Evolutionary conservation across 768 basidiomycete species (phyloP), one percentile per base, ranked within the genome.

Genomic region (Fomitopsis serialis): DNA sequence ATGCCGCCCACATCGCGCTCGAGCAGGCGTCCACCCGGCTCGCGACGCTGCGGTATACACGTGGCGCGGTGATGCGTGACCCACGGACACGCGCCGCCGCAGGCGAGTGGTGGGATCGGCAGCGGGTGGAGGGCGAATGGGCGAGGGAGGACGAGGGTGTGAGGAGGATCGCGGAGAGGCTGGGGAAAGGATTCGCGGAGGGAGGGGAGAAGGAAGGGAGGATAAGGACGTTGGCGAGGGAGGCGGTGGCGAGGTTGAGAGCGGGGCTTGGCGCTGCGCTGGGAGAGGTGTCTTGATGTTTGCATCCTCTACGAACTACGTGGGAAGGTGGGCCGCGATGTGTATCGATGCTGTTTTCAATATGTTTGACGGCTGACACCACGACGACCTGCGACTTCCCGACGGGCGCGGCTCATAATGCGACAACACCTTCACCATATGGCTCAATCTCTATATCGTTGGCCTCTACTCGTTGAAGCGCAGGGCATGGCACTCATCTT

Each of bases 51-150:
- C 80, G 80, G 60, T 79, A 82, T 59, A 70, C 77, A 2, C 77
- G 74, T 42, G 82, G 78, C 36, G 79, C 84, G 2, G 68, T 80
- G 24, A 73, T 82, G 75, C 79, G 87, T 32, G 61, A 72, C 6
- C 77, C 78, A 1, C 64, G 67, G 25, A 69, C 81, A 12, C 76
- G 80, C 9, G 69, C 68, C 10, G 75, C 74, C n/a, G 73, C 78
- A 0, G 63, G 61, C 1, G 66, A 67, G 48, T 87, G 81, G 76
- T 89, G 87, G 87, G 68, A 69, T 3, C 72, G 68, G 29, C 78
- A 86, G 61, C 74, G 75, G 43, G 66, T 65, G 22, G 79, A 82
- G 51, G 85, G 85, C 0, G 66, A 69, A 23, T 73, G 72, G 58
- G 75, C 79, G 37, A 68, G 79, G 23, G 69, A 63, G 24, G 76